Evolutionary conservation across 2,329 filamentous ascomycete genomes (phyloP), one percentile per base, ranked within the genome.

Genomic region (Colletotrichum zoysiae): DNA sequence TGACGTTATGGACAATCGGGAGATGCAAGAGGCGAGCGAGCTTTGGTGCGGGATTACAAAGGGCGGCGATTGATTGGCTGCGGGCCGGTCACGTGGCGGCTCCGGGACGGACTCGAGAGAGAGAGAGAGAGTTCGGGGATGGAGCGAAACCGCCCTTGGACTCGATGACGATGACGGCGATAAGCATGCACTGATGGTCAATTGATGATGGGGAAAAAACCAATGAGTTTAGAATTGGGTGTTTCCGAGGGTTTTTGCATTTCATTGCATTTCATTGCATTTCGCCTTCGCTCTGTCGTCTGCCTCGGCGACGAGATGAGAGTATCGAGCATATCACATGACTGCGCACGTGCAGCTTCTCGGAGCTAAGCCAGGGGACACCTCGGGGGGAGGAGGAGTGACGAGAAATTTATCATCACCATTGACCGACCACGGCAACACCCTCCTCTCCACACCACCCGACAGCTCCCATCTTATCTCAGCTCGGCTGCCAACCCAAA

Each of bases 391-490:
- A 30, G 30, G 30, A 30, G 30, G 30, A 30, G 65, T 65, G 70
- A 71, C 73, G 74, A 74, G 72, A 74, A 75, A 75, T 74, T 75
- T 74, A 75, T 75, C 74, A 74, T 74, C 57, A 73, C 60, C 61
- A 71, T 67, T 53, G 55, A 46, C 55, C 57, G 55, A 46, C 55
- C 62, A 59, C 61, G 18, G 35, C 33, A 33, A 33, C 42, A 57
- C 70, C 61, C 61, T 72, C 70, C 65, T 70, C 65, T 70, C 70
- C 70, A 66, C 67, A 53, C 56, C 44, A 46, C 42, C 60, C 55
- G 23, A 26, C 33, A 71, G 68, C 68, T 71, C 57, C 48, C 68
- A 62, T 67, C 68, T 63, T 63, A 62, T 33, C 33, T 26, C 53
- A 69, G 59, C 53, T 26, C 48, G 53, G 69, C 69, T 59, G 53